These are phyloP conservation scores for Heracleum sosnowskyi DNA, from an alignment of 129 eudicot genomes.

Conservation along the genomic window DNA sequence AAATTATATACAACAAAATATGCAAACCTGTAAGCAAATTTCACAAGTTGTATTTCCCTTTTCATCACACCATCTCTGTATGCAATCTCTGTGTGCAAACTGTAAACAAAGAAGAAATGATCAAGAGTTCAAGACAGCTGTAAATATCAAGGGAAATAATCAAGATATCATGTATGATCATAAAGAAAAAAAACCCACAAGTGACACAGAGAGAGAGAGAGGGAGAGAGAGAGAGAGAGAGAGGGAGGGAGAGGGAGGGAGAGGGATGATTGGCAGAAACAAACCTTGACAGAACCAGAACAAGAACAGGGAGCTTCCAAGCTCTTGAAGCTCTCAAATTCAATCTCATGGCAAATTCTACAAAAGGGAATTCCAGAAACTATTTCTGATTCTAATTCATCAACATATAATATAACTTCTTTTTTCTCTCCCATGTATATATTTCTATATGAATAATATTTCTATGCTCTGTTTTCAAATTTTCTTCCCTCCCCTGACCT, in stretches of 20 bases:
- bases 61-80: conserved; percentile 95
- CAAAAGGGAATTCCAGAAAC: conserved; percentile 31
- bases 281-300: conserved; percentile 85
- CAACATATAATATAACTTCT: conserved; percentile 37
- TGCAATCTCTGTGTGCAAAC: conserved; percentile 94
- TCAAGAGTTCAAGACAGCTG: background rate
- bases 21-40: conserved; percentile 78
- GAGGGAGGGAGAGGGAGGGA: no score
- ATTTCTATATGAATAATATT: background rate
- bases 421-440: conserved; percentile 1
- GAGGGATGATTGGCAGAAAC: no score
- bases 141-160: background rate
- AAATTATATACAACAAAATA: background rate
- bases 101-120: conserved; percentile 11
- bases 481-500: background rate
- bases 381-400: conserved; percentile 32
- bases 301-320: conserved; percentile 91
- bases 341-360: conserved; percentile 91
- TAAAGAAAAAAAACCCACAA: background rate
- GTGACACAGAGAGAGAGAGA: no score
- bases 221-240: background rate
- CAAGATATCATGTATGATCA: background rate
- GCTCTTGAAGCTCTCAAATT: conserved; percentile 55
- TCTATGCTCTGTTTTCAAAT: conserved; percentile 6
- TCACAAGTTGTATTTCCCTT: conserved; percentile 84